Evolutionary conservation across 805 yeast species (phyloP).

Genomic region (Cyberlindnera amylophila): DNA sequence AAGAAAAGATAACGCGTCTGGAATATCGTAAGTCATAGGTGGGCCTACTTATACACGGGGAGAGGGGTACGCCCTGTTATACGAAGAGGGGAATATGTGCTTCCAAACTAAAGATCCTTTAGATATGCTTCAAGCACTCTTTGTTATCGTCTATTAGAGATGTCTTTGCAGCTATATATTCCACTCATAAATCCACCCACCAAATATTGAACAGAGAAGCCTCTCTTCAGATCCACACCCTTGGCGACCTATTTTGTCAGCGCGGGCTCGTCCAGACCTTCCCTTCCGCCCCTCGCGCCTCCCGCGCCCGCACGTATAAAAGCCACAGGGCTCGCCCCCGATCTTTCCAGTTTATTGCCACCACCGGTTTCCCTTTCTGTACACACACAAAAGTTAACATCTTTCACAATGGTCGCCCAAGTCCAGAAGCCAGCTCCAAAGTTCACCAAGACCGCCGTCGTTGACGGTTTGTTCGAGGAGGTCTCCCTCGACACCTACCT

Average conservation of each 20-base stretch:
- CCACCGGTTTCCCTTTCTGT: background rate
- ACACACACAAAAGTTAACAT: background rate
- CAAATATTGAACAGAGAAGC: background rate
- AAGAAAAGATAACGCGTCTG: too few species aligned
- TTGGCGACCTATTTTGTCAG: conserved; percentile 17
- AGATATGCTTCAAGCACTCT: background rate
- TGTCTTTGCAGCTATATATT: background rate
- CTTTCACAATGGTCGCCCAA: conserved; percentile 73
- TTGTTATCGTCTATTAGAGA: too few species aligned
- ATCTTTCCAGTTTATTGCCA: background rate
- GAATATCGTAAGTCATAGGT: too few species aligned
- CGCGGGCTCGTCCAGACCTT: conserved; percentile 16
- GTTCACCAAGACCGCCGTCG: conserved; percentile 95
- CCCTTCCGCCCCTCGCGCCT: background rate
- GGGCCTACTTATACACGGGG: too few species aligned
- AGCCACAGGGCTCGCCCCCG: conserved; percentile 6
- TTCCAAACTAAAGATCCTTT: background rate
- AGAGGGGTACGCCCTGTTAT: too few species aligned
- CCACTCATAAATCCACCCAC: background rate
- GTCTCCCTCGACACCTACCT: conserved; percentile 85
- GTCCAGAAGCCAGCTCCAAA: conserved; percentile 96
- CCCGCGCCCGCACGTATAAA: conserved; percentile 9
- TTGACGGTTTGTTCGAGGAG: conserved; percentile 95
- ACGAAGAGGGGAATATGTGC: background rate
- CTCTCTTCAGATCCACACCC: background rate